Conservation (phyloP, 768 basidiomycete species). For the Cystofilobasidium capitatum region DNA sequence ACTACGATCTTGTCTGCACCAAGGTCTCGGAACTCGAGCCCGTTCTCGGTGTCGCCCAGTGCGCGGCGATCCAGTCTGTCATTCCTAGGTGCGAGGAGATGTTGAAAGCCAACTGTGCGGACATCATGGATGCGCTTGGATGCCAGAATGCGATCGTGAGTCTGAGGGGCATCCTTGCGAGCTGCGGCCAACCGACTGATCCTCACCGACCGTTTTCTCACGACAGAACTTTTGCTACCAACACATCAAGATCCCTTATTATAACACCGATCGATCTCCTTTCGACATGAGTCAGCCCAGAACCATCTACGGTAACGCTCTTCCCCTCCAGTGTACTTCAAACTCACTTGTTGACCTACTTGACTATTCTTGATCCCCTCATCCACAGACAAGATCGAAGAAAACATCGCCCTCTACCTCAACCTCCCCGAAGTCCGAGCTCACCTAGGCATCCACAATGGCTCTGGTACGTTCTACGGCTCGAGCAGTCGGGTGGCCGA, state of each 20-base stretch:
- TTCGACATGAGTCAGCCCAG: constrained; percentile 51
- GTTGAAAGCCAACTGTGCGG: constrained; percentile 44
- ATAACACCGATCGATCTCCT: constrained; percentile 44
- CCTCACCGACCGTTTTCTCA: constrained; percentile 32
- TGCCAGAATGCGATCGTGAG: constrained; percentile 26
- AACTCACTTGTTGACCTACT: background rate
- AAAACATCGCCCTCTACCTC: constrained; percentile 52
- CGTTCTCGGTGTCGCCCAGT: constrained; percentile 11
- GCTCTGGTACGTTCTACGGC: constrained; percentile 48
- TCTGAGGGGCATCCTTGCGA: constrained; percentile 34
- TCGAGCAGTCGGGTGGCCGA: constrained; percentile 49
- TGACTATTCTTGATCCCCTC: background rate
- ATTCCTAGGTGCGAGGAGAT: constrained; percentile 58
- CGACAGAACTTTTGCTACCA: constrained; percentile 30
- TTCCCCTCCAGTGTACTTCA: background rate
- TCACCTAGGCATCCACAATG: constrained; percentile 51
- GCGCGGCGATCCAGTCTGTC: constrained; percentile 51
- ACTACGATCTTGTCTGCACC: constrained; percentile 20
- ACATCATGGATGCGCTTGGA: constrained; percentile 2
- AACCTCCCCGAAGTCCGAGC: constrained; percentile 49
- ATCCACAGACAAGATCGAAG: constrained; percentile 32
- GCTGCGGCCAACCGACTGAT: constrained; percentile 42
- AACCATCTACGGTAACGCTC: constrained; percentile 8
- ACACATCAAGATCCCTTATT: constrained; percentile 47
- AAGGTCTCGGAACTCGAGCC: constrained; percentile 15